Percentiles rank a stretch among this genome's conserved stretches.
phyloP scores from a whole-genome alignment of 179 eudicot species.

The Silene vulgaris region DNA sequence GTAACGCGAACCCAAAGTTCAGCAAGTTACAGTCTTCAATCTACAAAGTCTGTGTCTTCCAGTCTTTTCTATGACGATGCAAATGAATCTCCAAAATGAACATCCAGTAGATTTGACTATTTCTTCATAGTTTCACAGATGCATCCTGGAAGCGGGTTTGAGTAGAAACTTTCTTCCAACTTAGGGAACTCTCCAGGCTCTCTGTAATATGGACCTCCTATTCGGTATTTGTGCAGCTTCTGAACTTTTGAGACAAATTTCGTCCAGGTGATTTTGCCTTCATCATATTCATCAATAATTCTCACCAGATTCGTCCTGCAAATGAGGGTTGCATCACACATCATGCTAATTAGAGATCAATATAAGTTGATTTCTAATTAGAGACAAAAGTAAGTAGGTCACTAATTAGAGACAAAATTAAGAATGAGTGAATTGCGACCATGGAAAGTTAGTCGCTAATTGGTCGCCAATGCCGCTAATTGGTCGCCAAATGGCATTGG shows the following conservation, averaged over 20 bases:
- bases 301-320: slow-evolving; percentile 83
- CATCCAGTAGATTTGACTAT: slow-evolving; percentile 17
- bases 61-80: background rate
- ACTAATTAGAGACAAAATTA: no score
- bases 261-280: slow-evolving; percentile 69
- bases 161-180: slow-evolving; percentile 91
- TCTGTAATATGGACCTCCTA: slow-evolving; percentile 71
- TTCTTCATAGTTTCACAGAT: slow-evolving; percentile 53
- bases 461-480: no score
- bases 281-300: slow-evolving; percentile 67
- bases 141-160: slow-evolving; percentile 94
- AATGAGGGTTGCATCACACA: background rate
- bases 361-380: no score
- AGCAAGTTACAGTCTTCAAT: background rate
- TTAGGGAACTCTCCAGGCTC: slow-evolving; percentile 86
- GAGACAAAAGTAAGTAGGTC: no score
- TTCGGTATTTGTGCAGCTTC: slow-evolving; percentile 61
- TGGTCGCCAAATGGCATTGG: no score
- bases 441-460: no score
- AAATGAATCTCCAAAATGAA: slow-evolving; percentile 4
- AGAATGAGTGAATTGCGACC: no score
- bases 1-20: background rate
- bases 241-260: slow-evolving; percentile 70
- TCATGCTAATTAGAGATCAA: background rate
- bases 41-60: background rate